phyloP scores from a whole-genome alignment of 2,329 filamentous ascomycete species.

The Colletotrichum tabaci region DNA sequence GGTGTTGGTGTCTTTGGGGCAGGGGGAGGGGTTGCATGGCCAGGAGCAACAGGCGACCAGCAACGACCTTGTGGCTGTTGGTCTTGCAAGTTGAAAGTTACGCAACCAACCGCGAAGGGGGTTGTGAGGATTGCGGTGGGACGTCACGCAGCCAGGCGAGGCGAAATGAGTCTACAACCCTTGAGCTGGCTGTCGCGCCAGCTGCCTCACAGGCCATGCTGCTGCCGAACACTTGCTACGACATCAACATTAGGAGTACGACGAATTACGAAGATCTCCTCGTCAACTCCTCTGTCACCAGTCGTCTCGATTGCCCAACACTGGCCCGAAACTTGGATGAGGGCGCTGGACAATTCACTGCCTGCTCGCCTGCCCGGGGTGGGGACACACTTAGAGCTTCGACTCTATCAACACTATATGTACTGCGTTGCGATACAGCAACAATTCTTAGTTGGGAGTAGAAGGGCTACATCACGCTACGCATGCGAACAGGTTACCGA shows the following conservation, averaged over 20 bases:
- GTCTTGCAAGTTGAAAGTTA: not conserved
- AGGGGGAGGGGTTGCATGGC: not conserved
- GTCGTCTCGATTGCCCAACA: slow-evolving; percentile 5
- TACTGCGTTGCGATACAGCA: not conserved
- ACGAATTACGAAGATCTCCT: not conserved
- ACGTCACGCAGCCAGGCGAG: too few relatives aligned
- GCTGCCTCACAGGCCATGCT: not conserved
- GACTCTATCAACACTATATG: not conserved
- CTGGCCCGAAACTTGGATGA: not conserved
- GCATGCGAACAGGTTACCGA: too few relatives aligned
- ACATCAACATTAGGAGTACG: not conserved
- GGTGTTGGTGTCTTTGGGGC: slow-evolving; percentile 14
- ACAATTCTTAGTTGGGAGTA: not conserved
- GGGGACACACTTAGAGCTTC: not conserved
- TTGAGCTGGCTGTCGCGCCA: slow-evolving; percentile 1
- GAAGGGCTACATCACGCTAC: too few relatives aligned
- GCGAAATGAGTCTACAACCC: not conserved
- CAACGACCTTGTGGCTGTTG: slow-evolving; percentile 23
- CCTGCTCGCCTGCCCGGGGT: not conserved
- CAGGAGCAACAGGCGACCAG: slow-evolving; percentile 22
- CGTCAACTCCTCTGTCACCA: not conserved
- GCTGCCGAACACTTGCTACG: not conserved
- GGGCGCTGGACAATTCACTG: not conserved
- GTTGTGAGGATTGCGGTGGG: not conserved
- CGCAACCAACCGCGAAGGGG: not conserved